Base-by-base conservation (phyloP, 768 basidiomycete species). In the Leccinum rimulosum region DNA sequence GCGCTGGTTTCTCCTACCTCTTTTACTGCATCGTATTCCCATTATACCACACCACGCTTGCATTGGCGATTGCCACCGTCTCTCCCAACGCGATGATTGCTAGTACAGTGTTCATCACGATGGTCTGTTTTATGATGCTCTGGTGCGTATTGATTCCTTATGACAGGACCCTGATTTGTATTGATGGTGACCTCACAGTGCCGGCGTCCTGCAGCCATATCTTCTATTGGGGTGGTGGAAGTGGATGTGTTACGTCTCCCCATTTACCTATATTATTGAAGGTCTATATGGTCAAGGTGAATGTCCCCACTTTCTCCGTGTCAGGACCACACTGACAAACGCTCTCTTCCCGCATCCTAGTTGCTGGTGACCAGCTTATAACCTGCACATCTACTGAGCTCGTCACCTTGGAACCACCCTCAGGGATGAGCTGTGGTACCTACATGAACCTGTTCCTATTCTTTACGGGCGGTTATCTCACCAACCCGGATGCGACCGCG, bases 381-480 rank as follows among this genome's bases (percentile, higher is more conserved):
- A 70, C 65, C 8, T 90, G 90, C 71, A 70, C 83, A 1, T 54
- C 71, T 1, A 67, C 72, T 53, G 89, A 91, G 70, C 74, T 81
- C 30, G 80, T 84, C 50, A 66, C 67, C 8, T 68, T 91, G 36
- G 68, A 79, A 11, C 82, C 88, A 1, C 83, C 85, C 1, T 59
- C 71, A 1, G 85, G 84, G 3, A 64, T 76, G 59, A 83, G 76
- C 4, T 91, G 90, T 64, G 64, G 63, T 4, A 58, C 75, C 4
- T 91, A 83, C 68, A 73, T 88, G 68, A 49, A 69, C 15, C 64
- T 74, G 0, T 91, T 79, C 72, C 82, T 86, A 12, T 58, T 48
- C 61, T 1, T 33, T 11, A 75, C 77, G 4, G 82, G 87, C 0
- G 87, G 88, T 9, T 85, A 85, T 61, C 70, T 90, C 30, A 64